Evolutionary conservation across 768 basidiomycete species (phyloP).

Genomic region (Leucogyrophana mollusca): DNA sequence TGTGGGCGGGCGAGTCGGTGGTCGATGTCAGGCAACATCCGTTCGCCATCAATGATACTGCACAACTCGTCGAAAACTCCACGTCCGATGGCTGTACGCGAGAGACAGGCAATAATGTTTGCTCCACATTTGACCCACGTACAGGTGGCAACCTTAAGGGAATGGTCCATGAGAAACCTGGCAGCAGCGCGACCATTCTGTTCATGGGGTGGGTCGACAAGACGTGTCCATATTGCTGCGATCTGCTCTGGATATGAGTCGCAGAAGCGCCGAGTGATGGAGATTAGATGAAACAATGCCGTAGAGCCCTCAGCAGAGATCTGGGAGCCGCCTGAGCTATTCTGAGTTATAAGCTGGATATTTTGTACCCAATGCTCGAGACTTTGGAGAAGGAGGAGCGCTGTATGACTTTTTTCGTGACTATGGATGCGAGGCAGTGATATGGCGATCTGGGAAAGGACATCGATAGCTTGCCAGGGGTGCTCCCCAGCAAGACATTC

Average conservation of each 20-base stretch:
- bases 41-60: slow-evolving; percentile 77
- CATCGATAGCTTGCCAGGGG: slow-evolving; percentile 57
- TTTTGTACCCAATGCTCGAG: slow-evolving; percentile 83
- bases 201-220: slow-evolving; percentile 70
- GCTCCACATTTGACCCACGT: slow-evolving; percentile 78
- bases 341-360: slow-evolving; percentile 66
- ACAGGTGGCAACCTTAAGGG: slow-evolving; percentile 76
- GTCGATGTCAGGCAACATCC: slow-evolving; percentile 78
- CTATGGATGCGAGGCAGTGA: slow-evolving; percentile 68
- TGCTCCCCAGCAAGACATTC: slow-evolving; percentile 79
- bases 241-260: slow-evolving; percentile 80
- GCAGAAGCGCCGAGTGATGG: slow-evolving; percentile 76
- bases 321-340: slow-evolving; percentile 50
- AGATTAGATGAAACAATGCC: slow-evolving; percentile 77
- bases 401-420: slow-evolving; percentile 44
- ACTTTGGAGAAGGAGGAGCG: slow-evolving; percentile 69
- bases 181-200: slow-evolving; percentile 78
- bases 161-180: slow-evolving; percentile 84
- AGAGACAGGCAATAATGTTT: slow-evolving; percentile 81
- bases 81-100: slow-evolving; percentile 69
- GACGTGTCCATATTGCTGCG: slow-evolving; percentile 70
- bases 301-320: slow-evolving; percentile 49
- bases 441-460: slow-evolving; percentile 68
- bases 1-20: slow-evolving; percentile 64
- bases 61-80: slow-evolving; percentile 83